phyloP scores from a whole-genome alignment of 208 protist genomes.

The Tetramitus jugosus region DNA sequence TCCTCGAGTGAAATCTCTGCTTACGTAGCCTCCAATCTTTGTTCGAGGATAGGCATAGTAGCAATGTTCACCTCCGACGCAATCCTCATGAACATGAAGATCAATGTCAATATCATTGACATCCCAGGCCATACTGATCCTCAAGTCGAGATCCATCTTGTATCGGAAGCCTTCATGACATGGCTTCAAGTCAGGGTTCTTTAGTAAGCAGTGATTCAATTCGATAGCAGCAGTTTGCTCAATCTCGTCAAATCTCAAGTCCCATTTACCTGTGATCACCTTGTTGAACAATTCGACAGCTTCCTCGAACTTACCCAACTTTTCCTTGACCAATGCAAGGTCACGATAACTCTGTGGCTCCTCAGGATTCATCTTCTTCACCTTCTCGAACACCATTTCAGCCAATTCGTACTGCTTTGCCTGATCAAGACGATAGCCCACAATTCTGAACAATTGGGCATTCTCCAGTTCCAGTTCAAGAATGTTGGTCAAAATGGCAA shows the following conservation, averaged over 20 bases:
- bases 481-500: conserved; percentile 16
- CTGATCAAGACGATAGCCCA: conserved; percentile 12
- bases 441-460: conserved; percentile 18
- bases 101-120: not conserved
- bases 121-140: conserved; percentile 18
- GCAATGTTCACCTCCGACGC: not conserved
- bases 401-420: not conserved
- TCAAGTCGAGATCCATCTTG: not conserved
- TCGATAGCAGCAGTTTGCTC: conserved; percentile 1
- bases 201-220: not conserved
- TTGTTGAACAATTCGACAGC: not conserved
- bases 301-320: not conserved
- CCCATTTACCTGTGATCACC: not conserved
- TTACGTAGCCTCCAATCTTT: not conserved
- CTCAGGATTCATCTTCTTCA: not conserved
- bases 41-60: conserved; percentile 22
- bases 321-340: conserved; percentile 4
- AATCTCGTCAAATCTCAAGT: conserved; percentile 9
- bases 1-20: conserved; percentile 20
- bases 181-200: not conserved
- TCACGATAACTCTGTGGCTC: conserved; percentile 12
- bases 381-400: conserved; percentile 4
- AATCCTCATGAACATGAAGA: not conserved
- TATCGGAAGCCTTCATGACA: not conserved
- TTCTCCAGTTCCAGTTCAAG: conserved; percentile 16